Evolutionary conservation across 768 basidiomycete genomes (phyloP).

Genomic region (Lactifluus echinatus): DNA sequence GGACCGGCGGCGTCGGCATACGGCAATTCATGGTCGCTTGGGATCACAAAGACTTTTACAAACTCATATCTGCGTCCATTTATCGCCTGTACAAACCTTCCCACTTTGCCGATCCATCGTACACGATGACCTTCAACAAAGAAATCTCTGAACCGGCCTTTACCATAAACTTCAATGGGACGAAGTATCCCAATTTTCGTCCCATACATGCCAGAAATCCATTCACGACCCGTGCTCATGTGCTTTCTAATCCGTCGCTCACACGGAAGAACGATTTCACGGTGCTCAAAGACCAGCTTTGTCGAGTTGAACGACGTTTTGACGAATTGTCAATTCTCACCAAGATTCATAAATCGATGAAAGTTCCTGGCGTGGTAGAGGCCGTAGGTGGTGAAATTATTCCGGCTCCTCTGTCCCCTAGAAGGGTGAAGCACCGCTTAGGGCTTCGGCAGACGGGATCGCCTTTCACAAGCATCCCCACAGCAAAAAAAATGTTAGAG

Average conservation of each 20-base stretch:
- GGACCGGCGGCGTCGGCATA: background rate
- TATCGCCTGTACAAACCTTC: background rate
- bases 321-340: background rate
- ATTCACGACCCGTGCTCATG: background rate
- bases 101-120: slow-evolving; percentile 1
- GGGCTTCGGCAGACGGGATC: background rate
- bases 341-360: background rate
- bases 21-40: background rate
- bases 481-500: background rate
- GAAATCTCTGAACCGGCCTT: background rate
- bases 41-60: background rate
- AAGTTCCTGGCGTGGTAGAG: background rate
- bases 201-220: background rate
- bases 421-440: background rate
- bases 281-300: background rate
- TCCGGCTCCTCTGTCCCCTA: background rate
- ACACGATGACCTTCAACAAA: background rate
- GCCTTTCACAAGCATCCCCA: background rate
- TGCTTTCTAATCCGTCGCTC: background rate
- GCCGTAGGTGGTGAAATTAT: background rate
- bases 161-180: background rate
- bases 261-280: background rate
- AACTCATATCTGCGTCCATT: background rate
- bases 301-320: background rate
- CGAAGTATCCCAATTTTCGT: background rate